Evolutionary conservation across 768 basidiomycete species (phyloP), one percentile per base, ranked within the genome.

Genomic region (Symmetrospora coprosmae): DNA sequence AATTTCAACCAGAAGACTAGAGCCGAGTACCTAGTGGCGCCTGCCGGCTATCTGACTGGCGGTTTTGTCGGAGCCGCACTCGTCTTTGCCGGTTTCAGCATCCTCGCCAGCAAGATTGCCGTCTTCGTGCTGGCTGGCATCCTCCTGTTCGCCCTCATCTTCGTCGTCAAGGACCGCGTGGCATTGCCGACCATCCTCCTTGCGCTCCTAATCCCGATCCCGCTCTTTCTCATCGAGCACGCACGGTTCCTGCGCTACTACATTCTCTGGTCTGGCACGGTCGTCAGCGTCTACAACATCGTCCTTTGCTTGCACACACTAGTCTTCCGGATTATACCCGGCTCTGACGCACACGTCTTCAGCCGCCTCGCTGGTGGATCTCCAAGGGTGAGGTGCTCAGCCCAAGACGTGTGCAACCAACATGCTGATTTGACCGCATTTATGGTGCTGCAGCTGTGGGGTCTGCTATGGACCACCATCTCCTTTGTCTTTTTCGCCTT

Each of bases 101-200:
- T 58, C 7, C 28, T 58, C 19, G 55, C 55, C 3, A 46, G 41
- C 55, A 58, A 58, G 31, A 58, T 58, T 21, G 55, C 55, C 16
- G 27, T 30, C 31, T 43, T 58, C 25, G 41, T 16, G 5, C 13
- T 46, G n/a, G 41, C 34, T 6, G 40, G 17, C 28, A 46, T 58
- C 8, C 31, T 31, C 39, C 7, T 58, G 4, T 17, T 40, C 3
- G 28, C 37, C 17, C 37, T 58, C 17, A 28, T 41, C 30, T 43
- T 40, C 39, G 41, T 31, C n/a, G 25, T 8, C 25, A 43, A 47
- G 16, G 55, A 58, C 31, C 4, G 41, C 33, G 43, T 58, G 27
- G 33, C 37, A 8, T 4, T 58, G 11, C 55, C 55, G 9, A 34
- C 30, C n/a, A 38, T 41, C 38, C 31, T 58, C 13, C 46, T 58